phyloP scores from a whole-genome alignment of 2,329 filamentous ascomycete species.

The Ophiostoma himal-ulmi region DNA sequence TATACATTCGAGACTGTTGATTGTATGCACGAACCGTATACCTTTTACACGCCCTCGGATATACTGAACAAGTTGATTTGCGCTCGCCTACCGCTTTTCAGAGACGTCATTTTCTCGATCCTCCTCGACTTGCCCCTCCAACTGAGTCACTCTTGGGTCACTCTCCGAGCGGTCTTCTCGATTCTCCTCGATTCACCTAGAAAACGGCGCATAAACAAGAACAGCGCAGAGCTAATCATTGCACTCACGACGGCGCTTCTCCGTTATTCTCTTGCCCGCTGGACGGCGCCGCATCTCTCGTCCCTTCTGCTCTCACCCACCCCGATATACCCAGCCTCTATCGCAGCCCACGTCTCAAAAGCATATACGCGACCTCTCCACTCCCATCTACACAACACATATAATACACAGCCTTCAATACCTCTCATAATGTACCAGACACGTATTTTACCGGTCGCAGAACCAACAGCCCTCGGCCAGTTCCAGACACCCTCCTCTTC shows the following conservation, averaged over 20 bases:
- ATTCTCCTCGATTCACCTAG: neutral
- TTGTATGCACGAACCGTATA: neutral
- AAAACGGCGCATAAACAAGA: neutral
- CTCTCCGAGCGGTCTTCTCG: neutral
- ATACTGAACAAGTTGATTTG: neutral
- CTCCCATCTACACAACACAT: neutral
- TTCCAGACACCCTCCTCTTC: conserved; percentile 19
- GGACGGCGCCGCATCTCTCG: conserved; percentile 20
- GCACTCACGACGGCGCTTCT: conserved; percentile 11
- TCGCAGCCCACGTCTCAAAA: neutral
- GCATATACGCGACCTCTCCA: neutral
- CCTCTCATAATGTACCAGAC: conserved; percentile 24
- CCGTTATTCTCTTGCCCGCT: conserved; percentile 18
- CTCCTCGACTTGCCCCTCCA: neutral
- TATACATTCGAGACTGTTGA: neutral
- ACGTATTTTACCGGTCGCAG: conserved; percentile 26
- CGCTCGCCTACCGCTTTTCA: neutral
- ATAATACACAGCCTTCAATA: neutral
- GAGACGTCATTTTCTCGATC: too few species aligned
- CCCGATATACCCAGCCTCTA: neutral
- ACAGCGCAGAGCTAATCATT: neutral
- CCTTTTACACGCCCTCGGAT: neutral
- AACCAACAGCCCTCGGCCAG: conserved; percentile 24
- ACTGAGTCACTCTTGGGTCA: conserved; percentile 8
- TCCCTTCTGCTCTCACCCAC: neutral